Evolutionary conservation across 345 rosid genomes (phyloP).

Genomic region (Gossypioides kirkii): DNA sequence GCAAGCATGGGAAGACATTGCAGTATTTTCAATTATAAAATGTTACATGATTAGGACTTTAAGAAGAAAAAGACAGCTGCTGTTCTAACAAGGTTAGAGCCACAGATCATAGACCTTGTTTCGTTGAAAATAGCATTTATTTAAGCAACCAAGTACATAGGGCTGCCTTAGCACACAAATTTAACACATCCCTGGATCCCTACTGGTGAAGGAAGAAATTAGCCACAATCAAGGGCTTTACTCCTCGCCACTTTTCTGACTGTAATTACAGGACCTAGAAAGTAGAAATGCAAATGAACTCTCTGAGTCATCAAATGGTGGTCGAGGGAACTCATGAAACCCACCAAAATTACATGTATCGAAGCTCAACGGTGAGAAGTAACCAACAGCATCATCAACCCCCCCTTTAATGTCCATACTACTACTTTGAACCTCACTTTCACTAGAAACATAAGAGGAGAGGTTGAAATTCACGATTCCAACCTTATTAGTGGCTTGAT

Average conservation of each 20-base stretch:
- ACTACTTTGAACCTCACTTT: conserved; percentile 24
- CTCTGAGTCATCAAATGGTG: conserved; percentile 75
- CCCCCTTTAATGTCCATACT: conserved; percentile 46
- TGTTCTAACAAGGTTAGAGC: background rate
- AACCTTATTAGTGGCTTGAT: conserved; percentile 30
- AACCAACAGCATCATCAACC: conserved; percentile 44
- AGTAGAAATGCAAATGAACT: conserved; percentile 59
- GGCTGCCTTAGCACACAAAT: conserved; percentile 18
- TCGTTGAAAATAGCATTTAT: conserved; percentile 6
- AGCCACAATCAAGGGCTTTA: conserved; percentile 26
- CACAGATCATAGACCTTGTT: background rate
- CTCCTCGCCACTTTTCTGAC: conserved; percentile 47
- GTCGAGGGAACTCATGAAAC: conserved; percentile 71
- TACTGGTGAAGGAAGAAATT: conserved; percentile 9
- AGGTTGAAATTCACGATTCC: conserved; percentile 36
- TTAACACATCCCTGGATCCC: conserved; percentile 6
- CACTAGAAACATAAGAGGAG: conserved; percentile 29
- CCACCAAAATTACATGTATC: conserved; percentile 74
- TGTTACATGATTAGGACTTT: no score
- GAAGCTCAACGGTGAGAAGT: conserved; percentile 62
- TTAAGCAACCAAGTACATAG: conserved; percentile 18
- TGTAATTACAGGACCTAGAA: conserved; percentile 61
- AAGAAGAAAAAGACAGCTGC: no score
- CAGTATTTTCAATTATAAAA: no score
- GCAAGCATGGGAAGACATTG: no score